Percentiles rank a stretch among this genome's conserved stretches.
Conservation (phyloP, 1,139 yeast species). For the Kodamaea sp. region DNA sequence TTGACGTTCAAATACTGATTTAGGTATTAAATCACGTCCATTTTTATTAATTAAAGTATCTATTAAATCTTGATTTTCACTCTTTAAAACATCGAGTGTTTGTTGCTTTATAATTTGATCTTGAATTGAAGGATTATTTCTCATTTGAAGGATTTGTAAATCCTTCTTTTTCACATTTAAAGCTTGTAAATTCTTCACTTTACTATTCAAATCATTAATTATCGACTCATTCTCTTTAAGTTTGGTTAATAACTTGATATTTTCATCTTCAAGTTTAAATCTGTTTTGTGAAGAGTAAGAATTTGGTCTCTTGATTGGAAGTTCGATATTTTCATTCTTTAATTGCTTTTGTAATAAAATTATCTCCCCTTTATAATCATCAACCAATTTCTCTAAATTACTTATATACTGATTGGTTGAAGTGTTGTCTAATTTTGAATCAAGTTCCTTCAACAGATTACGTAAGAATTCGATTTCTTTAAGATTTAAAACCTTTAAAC, state of each 20-base stretch:
- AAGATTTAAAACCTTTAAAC: slow-evolving; percentile 51
- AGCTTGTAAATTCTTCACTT: slow-evolving; percentile 26
- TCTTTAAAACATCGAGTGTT: slow-evolving; percentile 47
- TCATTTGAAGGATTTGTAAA: slow-evolving; percentile 56
- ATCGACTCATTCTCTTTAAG: slow-evolving; percentile 33
- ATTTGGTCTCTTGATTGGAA: slow-evolving; percentile 22
- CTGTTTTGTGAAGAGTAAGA: too few species aligned
- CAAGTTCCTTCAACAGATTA: slow-evolving; percentile 36
- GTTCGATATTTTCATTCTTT: slow-evolving; percentile 4
- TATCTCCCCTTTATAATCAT: slow-evolving; percentile 55
- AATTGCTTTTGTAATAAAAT: slow-evolving; percentile 36
- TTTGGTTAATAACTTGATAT: slow-evolving; percentile 36
- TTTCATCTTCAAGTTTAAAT: slow-evolving; percentile 38
- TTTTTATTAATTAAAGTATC: slow-evolving; percentile 18
- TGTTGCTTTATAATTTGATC: slow-evolving; percentile 63
- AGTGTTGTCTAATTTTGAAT: slow-evolving; percentile 17
- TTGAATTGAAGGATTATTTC: slow-evolving; percentile 62
- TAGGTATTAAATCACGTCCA: slow-evolving; percentile 42
- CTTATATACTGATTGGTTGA: slow-evolving; percentile 35
- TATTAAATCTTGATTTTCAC: slow-evolving; percentile 61
- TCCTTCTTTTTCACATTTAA: slow-evolving; percentile 31
- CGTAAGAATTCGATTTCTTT: slow-evolving; percentile 62
- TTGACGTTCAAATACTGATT: slow-evolving; percentile 61
- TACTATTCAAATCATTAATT: slow-evolving; percentile 26
- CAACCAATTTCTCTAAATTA: slow-evolving; percentile 51